A percentile compares a stretch with the other conserved stretches of the same genome.
Conservation (phyloP, 495 filamentous ascomycete genomes). For the Eremomyces bilateralis region DNA sequence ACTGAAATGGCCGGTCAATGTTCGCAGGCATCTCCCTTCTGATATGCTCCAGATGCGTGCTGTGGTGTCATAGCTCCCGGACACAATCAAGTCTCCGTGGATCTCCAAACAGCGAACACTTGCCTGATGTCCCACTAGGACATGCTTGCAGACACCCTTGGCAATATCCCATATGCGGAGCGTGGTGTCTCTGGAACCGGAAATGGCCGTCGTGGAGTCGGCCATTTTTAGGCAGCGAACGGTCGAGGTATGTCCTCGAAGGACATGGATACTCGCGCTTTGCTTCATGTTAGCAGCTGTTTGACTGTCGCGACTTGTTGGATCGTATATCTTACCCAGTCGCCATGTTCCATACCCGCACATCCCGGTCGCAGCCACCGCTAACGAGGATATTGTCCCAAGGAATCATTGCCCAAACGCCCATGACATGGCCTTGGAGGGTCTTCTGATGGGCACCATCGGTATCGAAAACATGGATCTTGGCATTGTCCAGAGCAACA, state of each 20-base stretch:
- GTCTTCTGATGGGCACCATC: conserved; percentile 74
- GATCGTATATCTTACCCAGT: conserved; percentile 47
- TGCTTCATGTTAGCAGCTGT: conserved; percentile 5
- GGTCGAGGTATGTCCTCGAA: conserved; percentile 88
- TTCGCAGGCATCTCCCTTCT: conserved; percentile 73
- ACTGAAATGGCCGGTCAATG: conserved; percentile 87
- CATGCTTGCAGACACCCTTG: conserved; percentile 67
- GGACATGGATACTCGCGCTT: conserved; percentile 52
- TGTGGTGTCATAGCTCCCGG: conserved; percentile 91
- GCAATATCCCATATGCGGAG: conserved; percentile 86
- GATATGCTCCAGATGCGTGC: conserved; percentile 95
- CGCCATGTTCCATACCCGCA: conserved; percentile 90
- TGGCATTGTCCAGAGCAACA: conserved; percentile 91
- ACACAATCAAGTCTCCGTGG: conserved; percentile 85
- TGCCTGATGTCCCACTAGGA: conserved; percentile 89
- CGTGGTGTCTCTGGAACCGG: conserved; percentile 86
- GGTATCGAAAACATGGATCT: conserved; percentile 93
- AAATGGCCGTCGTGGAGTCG: conserved; percentile 78
- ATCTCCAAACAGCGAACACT: conserved; percentile 92
- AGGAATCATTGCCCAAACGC: conserved; percentile 98
- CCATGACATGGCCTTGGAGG: conserved; percentile 90
- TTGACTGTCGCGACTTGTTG: not conserved
- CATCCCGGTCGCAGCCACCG: conserved; percentile 90
- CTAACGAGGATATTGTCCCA: conserved; percentile 92
- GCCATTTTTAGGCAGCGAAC: conserved; percentile 97